phyloP scores from a whole-genome alignment of 2,329 filamentous ascomycete species.

The Penicillium psychrosexuale region DNA sequence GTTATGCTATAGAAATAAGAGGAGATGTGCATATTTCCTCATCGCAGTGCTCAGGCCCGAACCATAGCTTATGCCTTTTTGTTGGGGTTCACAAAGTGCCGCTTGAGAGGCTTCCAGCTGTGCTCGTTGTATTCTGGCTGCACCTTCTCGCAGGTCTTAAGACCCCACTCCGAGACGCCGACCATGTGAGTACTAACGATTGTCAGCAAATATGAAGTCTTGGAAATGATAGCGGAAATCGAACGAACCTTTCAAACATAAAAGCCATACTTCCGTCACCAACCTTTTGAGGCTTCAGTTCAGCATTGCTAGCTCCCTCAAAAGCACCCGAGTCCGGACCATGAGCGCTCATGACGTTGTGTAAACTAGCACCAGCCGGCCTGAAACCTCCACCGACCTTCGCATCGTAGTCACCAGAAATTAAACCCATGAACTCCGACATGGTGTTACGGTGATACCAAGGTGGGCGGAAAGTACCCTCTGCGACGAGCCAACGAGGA shows the following conservation, averaged over 20 bases:
- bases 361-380: constrained; percentile 60
- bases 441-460: constrained; percentile 66
- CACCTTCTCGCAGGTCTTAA: constrained; percentile 67
- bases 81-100: constrained; percentile 58
- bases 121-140: constrained; percentile 74
- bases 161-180: constrained; percentile 69
- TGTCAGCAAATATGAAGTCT: constrained; percentile 19
- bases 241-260: constrained; percentile 57
- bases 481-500: constrained; percentile 61
- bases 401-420: constrained; percentile 60
- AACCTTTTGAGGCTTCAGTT: constrained; percentile 56
- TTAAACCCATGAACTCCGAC: constrained; percentile 65
- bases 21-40: background rate
- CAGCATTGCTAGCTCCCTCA: constrained; percentile 52
- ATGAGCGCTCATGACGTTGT: constrained; percentile 71
- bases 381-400: constrained; percentile 57
- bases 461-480: constrained; percentile 59
- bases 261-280: constrained; percentile 62
- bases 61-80: constrained; percentile 25
- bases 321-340: constrained; percentile 58
- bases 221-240: background rate
- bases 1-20: background rate
- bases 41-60: background rate
- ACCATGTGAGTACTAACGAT: constrained; percentile 60
- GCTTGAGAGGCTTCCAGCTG: constrained; percentile 70